Conservation (phyloP, 306 rosid species). For the Gastrolobium bilobum region DNA sequence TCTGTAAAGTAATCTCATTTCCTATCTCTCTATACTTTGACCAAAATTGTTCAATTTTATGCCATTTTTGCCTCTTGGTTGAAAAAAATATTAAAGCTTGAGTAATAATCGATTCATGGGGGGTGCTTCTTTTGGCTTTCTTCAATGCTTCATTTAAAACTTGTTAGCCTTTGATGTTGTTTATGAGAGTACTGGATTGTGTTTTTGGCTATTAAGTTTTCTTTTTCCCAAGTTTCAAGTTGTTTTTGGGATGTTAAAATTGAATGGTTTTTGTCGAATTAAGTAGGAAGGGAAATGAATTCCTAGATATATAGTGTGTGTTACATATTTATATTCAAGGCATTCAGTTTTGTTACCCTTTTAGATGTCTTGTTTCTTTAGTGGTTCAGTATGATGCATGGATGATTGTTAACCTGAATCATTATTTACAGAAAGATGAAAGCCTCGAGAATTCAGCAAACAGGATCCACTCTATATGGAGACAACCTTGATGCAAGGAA, state of each 20-base stretch:
- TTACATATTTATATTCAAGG: neutral
- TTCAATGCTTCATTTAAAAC: neutral
- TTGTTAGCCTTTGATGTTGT: neutral
- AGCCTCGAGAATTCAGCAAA: constrained; percentile 28
- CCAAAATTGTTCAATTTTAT: neutral
- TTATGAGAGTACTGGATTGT: constrained; percentile 10
- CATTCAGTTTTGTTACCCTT: constrained; percentile 38
- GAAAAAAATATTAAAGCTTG: neutral
- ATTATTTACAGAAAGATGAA: constrained; percentile 46
- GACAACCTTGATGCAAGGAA: constrained; percentile 44
- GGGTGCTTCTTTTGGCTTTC: neutral
- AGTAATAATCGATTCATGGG: constrained; percentile 13
- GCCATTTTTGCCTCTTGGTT: neutral
- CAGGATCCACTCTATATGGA: neutral
- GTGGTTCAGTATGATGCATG: constrained; percentile 29
- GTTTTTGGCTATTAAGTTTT: neutral
- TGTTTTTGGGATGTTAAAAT: neutral
- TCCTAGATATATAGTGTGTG: neutral
- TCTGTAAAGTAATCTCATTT: constrained; percentile 46
- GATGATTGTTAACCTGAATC: constrained; percentile 32
- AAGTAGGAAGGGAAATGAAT: neutral
- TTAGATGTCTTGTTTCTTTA: constrained; percentile 15
- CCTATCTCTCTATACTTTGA: constrained; percentile 8
- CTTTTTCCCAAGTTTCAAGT: neutral
- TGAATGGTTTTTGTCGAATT: constrained; percentile 24